These are phyloP conservation scores for Aspergillus piperis DNA, from an alignment of 2,329 filamentous ascomycete species.

Conservation along the genomic window DNA sequence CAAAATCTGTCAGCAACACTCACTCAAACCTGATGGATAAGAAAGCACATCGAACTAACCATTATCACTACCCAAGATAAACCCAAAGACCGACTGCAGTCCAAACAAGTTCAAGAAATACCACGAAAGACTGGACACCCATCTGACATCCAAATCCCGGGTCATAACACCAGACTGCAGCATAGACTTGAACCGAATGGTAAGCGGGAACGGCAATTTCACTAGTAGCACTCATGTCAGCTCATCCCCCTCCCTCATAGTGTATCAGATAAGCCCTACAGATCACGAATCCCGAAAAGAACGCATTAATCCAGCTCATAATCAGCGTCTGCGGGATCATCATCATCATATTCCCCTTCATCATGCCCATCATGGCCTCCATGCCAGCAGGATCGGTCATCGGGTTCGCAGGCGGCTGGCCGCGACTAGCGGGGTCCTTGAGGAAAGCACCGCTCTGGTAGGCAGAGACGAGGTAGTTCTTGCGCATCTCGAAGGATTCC, in stretches of 20 bases:
- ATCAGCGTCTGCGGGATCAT: slow-evolving; percentile 98
- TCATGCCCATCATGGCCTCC: slow-evolving; percentile 99
- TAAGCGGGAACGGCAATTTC: slow-evolving; percentile 96
- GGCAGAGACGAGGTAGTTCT: slow-evolving; percentile 75
- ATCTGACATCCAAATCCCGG: slow-evolving; percentile 91
- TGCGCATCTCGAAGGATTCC: slow-evolving; percentile 75
- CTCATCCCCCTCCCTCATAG: not conserved
- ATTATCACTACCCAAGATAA: slow-evolving; percentile 93
- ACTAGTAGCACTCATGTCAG: slow-evolving; percentile 55
- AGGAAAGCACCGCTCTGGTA: slow-evolving; percentile 86
- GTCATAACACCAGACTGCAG: slow-evolving; percentile 95
- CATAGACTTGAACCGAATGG: slow-evolving; percentile 99
- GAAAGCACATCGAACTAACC: slow-evolving; percentile 57
- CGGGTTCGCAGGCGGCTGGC: slow-evolving; percentile 87
- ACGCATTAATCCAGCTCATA: slow-evolving; percentile 99
- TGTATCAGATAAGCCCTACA: slow-evolving; percentile 57
- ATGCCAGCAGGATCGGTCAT: slow-evolving; percentile 94
- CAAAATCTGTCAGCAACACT: slow-evolving; percentile 4
- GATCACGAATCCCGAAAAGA: slow-evolving; percentile 97
- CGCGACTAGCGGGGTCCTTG: slow-evolving; percentile 82
- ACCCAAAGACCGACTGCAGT: slow-evolving; percentile 94
- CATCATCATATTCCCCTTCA: slow-evolving; percentile 99
- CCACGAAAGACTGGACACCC: slow-evolving; percentile 98
- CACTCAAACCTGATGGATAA: not conserved
- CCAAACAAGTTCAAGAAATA: slow-evolving; percentile 98